A percentile compares a stretch with the other conserved stretches of the same genome.
Evolutionary conservation across 768 basidiomycete genomes (phyloP).

Genomic region (Lepiota brunneoincarnata): DNA sequence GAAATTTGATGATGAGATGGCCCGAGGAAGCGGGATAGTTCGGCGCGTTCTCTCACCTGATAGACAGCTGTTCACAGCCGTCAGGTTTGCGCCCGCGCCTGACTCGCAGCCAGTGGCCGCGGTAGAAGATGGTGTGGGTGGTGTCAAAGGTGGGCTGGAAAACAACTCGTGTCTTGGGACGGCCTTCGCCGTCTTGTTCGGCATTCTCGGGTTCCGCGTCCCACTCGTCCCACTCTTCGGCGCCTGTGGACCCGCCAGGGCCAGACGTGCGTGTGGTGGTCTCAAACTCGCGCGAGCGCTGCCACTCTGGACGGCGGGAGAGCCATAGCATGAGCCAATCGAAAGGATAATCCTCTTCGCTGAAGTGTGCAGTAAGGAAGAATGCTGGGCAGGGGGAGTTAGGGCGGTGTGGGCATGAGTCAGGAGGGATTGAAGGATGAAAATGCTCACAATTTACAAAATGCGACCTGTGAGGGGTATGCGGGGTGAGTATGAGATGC

Average conservation of each 20-base stretch:
- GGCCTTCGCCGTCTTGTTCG: slow-evolving; percentile 44
- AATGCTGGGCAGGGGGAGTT: slow-evolving; percentile 47
- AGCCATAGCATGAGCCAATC: slow-evolving; percentile 94
- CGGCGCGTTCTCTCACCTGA: slow-evolving; percentile 47
- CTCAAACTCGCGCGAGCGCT: slow-evolving; percentile 85
- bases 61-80: slow-evolving; percentile 71
- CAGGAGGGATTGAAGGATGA: slow-evolving; percentile 3
- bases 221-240: slow-evolving; percentile 40
- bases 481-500: slow-evolving; percentile 5
- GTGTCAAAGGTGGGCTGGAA: slow-evolving; percentile 89
- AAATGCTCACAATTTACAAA: slow-evolving; percentile 85
- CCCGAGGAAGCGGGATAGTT: neutral
- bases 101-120: slow-evolving; percentile 81
- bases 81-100: slow-evolving; percentile 68
- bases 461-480: slow-evolving; percentile 53
- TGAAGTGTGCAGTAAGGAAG: slow-evolving; percentile 89
- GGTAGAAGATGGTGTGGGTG: slow-evolving; percentile 86
- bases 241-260: slow-evolving; percentile 48
- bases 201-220: slow-evolving; percentile 28
- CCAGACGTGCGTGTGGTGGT: slow-evolving; percentile 76
- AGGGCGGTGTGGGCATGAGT: slow-evolving; percentile 10
- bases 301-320: slow-evolving; percentile 82
- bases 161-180: slow-evolving; percentile 71
- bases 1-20: neutral
- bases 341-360: slow-evolving; percentile 87